Base-by-base conservation (phyloP, 495 filamentous ascomycete genomes). In the Schizothecium vesticola region DNA sequence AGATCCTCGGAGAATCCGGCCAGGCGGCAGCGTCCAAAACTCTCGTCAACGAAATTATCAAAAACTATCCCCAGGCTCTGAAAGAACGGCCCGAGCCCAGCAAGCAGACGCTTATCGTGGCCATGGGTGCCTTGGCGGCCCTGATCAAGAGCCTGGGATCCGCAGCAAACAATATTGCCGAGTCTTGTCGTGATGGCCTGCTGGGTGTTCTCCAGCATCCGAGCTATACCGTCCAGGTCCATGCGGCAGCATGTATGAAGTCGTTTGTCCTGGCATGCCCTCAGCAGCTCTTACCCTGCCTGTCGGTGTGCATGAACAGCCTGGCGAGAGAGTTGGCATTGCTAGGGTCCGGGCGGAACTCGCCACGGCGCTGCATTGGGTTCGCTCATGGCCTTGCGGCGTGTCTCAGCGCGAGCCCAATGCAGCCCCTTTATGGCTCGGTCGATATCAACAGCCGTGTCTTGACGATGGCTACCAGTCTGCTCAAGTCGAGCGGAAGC, bases 241-340 rank as follows among this genome's bases (percentile, higher is more conserved):
- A 94, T 71, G 89, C 92, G 1, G 90, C 95, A 29, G 86, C 89
- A 71, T 96, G 92, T 72, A 79, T 98, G 64, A 92, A 94, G 61
- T 87, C 84, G 9, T 97, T 98, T 73, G 90, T 96, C 7, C 81
- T 97, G 63, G 92, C 92, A 4, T 97, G 92, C 72, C 95, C 95
- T 8, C 89, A 95, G 73, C 93, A 98, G 73, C 86, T 99, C 25
- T 80, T 98, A 22, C 91, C 92, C 5, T 96, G 93, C 71, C 87
- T 97, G 24, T 96, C 94, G 4, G 91, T 98, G 33, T 97, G 93
- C 77, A 93, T 98, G 91, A 98, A 98, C 78, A 97, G 92, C 76
- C 84, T 97, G 68, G 91, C 87, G 70, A 85, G 96, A 65, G 96
- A 99, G 75, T 82, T 99, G 29, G 86, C 85, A 25, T 86, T 94